Evolutionary conservation across 2,329 filamentous ascomycete species (phyloP), one percentile per base, ranked within the genome.

Genomic region (Bipolaris gigantea): DNA sequence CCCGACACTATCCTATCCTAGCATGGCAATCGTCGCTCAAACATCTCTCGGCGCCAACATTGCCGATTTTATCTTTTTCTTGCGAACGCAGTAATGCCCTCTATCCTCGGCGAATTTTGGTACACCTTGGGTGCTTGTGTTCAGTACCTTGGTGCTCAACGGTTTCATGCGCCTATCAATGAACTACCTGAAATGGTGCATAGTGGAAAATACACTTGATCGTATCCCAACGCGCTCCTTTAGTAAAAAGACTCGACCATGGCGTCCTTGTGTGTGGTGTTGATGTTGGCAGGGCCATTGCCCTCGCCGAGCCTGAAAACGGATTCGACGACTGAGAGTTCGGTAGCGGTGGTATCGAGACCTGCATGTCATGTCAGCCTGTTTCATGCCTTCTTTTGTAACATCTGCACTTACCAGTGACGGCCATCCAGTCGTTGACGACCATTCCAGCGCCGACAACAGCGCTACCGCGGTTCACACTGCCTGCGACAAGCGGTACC

Each of bases 181-280:
- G 27, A 23, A 40, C n/a, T 35, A 50, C 27, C 27, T 16, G 5
- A 36, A 34, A 39, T 23, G 8, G 41, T 40, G 16, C 25, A 32
- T 18, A 35, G 34, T 41, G 21, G 21, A 30, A 45, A 16, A 34
- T 16, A 38, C 7, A 39, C 9, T 7, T 8, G 1, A 21, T 30
- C 18, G 5, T 36, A 6, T 21, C 11, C 36, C 33, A 11, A 36
- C 43, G 11, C 48, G 38, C n/a, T 48, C 38, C 41, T 61, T 83
- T 83, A 99, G 81, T 99, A 99, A 80, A 97, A 99, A 69, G 90
- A 96, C 82, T 99, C 94, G 59, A 99, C 94, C 85, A 99, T 96
- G 63, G 92, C 94, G 76, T 97, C 93, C 85, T 97, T 97, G 81
- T 97, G 87, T 65, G 80, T 87, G 48, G 87, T 89, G 75, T 90